These are phyloP conservation scores for Ceratocystis cacaofunesta DNA, from an alignment of 2,329 filamentous ascomycete genomes.

Conservation along the genomic window DNA sequence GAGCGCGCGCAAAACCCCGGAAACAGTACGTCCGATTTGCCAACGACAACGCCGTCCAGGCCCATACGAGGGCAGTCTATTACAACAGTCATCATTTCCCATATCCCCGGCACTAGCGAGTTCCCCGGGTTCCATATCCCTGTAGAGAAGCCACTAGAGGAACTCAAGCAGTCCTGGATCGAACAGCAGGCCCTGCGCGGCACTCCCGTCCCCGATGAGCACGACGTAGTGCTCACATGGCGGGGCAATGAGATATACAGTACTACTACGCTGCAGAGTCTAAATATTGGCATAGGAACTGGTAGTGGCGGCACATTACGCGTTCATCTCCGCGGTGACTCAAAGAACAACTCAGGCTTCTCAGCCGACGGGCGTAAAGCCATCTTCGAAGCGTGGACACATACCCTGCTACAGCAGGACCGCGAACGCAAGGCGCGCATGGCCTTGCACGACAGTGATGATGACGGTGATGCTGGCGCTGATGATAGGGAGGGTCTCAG, in stretches of 20 bases:
- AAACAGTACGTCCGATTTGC: neutral
- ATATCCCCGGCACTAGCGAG: slow-evolving; percentile 38
- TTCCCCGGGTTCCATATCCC: slow-evolving; percentile 8
- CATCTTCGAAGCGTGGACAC: slow-evolving; percentile 65
- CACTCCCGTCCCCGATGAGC: slow-evolving; percentile 29
- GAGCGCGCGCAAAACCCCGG: neutral
- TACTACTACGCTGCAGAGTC: slow-evolving; percentile 53
- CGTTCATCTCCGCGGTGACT: slow-evolving; percentile 26
- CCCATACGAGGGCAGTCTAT: neutral
- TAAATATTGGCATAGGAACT: slow-evolving; percentile 41
- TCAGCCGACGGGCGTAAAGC: slow-evolving; percentile 41
- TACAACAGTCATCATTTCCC: slow-evolving; percentile 30
- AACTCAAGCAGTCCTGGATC: slow-evolving; percentile 55
- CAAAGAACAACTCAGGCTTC: slow-evolving; percentile 30
- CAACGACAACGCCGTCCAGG: neutral
- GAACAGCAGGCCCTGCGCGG: slow-evolving; percentile 38
- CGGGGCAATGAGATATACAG: slow-evolving; percentile 57
- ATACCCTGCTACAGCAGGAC: slow-evolving; percentile 39
- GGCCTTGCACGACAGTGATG: neutral
- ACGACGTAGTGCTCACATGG: slow-evolving; percentile 64
- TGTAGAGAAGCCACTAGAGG: slow-evolving; percentile 8
- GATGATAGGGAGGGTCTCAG: neutral
- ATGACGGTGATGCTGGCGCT: neutral
- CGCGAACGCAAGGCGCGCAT: slow-evolving; percentile 27
- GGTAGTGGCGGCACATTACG: slow-evolving; percentile 23